Evolutionary conservation across 225 moss, liverwort and hornwort genomes (phyloP).

Genomic region (Pseudisothecium myosuroides): DNA sequence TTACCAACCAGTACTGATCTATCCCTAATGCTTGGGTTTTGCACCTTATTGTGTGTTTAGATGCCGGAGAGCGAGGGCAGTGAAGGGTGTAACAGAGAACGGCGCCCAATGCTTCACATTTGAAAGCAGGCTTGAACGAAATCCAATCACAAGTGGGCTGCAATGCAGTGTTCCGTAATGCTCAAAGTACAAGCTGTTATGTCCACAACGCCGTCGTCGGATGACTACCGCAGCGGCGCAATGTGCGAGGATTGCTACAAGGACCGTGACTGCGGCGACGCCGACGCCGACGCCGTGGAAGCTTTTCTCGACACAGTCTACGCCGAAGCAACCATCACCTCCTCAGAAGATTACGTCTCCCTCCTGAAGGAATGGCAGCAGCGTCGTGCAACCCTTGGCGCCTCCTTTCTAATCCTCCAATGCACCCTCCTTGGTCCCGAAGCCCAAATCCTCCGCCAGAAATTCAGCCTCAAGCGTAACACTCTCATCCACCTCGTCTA

Average conservation of each 20-base stretch:
- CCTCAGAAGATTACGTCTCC: not conserved
- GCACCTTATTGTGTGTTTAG: not conserved
- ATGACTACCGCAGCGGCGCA: not conserved
- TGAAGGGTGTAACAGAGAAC: not conserved
- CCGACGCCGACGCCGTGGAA: not conserved
- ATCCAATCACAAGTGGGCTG: not conserved
- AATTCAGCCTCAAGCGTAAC: conserved; percentile 20
- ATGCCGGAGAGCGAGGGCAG: not conserved
- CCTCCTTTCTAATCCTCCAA: conserved; percentile 26
- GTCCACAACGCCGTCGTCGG: conserved; percentile 5
- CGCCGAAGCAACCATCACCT: conserved; percentile 13
- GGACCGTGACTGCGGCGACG: not conserved
- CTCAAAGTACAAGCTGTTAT: not conserved
- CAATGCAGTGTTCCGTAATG: conserved; percentile 13
- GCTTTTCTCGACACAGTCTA: conserved; percentile 4
- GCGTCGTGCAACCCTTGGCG: not conserved
- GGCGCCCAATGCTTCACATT: not conserved
- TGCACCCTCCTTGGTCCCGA: conserved; percentile 22
- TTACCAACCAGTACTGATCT: not conserved
- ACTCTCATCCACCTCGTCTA: conserved; percentile 22
- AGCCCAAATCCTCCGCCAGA: conserved; percentile 19
- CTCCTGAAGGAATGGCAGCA: conserved; percentile 15
- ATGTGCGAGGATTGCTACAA: conserved; percentile 1
- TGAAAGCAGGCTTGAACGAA: not conserved
- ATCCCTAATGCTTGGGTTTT: not conserved